Conservation (phyloP, 805 yeast genomes). For the Candida peoriensis region DNA sequence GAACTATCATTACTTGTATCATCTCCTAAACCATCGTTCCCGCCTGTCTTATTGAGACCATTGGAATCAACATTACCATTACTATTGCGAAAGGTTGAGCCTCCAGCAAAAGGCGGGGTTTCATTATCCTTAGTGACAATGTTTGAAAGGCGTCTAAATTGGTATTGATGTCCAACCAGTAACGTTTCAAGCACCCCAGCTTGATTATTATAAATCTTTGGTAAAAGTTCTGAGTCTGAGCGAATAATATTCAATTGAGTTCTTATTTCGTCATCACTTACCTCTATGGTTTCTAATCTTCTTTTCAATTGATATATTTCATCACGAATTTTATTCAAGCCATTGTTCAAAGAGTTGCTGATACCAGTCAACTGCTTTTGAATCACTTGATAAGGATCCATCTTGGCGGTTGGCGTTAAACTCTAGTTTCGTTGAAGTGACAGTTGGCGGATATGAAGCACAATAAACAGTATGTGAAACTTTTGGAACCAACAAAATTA, state of each 20-base stretch:
- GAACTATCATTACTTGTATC: not conserved
- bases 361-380: slow-evolving; percentile 22
- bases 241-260: slow-evolving; percentile 11
- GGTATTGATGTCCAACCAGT: slow-evolving; percentile 16
- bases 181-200: slow-evolving; percentile 14
- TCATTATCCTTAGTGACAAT: slow-evolving; percentile 6
- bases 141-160: slow-evolving; percentile 12
- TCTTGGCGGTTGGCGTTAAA: no score
- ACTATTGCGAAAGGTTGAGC: not conserved
- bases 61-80: not conserved
- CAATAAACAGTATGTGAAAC: no score
- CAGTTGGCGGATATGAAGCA: no score
- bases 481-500: no score
- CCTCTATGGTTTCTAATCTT: slow-evolving; percentile 19
- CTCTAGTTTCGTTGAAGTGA: no score
- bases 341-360: slow-evolving; percentile 13
- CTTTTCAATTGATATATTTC: slow-evolving; percentile 15
- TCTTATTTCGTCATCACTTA: slow-evolving; percentile 4
- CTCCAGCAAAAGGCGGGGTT: no score
- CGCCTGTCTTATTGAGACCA: not conserved
- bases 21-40: not conserved
- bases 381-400: slow-evolving; percentile 22
- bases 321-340: slow-evolving; percentile 16
- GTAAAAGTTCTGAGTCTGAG: slow-evolving; percentile 11
- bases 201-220: slow-evolving; percentile 19